phyloP scores from a whole-genome alignment of 768 basidiomycete species.

The Rubroboletus satanas region DNA sequence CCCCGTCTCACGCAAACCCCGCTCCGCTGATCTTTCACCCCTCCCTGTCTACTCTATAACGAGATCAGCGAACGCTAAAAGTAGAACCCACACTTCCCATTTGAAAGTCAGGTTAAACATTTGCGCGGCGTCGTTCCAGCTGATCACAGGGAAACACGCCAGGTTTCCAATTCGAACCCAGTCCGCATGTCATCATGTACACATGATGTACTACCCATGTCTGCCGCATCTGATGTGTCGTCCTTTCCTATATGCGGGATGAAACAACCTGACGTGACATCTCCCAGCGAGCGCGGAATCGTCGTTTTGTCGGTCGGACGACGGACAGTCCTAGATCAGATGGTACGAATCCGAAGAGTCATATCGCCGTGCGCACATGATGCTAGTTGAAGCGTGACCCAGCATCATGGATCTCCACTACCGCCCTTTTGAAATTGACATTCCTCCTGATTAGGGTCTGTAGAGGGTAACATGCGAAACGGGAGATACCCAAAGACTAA shows the following conservation, averaged over 20 bases:
- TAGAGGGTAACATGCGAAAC: neutral
- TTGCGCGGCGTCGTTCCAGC: neutral
- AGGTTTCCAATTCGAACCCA: constrained; percentile 1
- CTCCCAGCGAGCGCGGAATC: neutral
- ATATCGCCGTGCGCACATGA: neutral
- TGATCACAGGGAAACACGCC: neutral
- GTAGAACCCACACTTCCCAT: neutral
- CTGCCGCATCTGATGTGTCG: neutral
- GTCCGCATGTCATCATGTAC: neutral
- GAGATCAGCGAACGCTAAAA: constrained; percentile 7
- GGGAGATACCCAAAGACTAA: neutral
- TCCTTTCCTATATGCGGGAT: neutral
- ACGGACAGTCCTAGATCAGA: neutral
- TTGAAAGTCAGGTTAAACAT: constrained; percentile 6
- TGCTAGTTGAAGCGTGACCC: neutral
- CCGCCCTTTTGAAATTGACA: neutral
- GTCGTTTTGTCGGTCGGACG: neutral
- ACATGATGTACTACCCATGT: neutral
- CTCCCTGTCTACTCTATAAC: neutral
- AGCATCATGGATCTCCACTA: neutral
- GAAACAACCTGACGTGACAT: neutral
- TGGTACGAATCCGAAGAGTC: constrained; percentile 1
- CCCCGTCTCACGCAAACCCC: neutral
- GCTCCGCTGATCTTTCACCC: constrained; percentile 12
- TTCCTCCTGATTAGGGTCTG: neutral